These are phyloP conservation scores for Tylopilus vinaceipallidus DNA, from an alignment of 768 basidiomycete species.

Conservation along the genomic window DNA sequence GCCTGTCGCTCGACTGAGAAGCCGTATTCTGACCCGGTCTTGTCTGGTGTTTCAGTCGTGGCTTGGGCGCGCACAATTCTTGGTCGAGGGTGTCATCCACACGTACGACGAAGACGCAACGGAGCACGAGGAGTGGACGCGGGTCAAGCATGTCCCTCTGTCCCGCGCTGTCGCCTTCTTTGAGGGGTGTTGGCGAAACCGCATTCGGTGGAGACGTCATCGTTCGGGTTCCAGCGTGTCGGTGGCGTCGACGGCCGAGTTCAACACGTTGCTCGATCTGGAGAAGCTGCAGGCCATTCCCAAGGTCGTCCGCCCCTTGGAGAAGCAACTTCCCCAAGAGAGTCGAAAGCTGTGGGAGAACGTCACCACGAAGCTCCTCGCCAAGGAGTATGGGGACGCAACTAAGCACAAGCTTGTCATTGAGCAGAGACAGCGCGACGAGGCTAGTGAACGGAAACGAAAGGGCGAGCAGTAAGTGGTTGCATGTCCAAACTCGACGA, in stretches of 20 bases:
- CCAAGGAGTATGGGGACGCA: conserved; percentile 88
- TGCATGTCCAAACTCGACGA: neutral
- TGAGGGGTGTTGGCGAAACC: conserved; percentile 86
- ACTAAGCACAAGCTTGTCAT: conserved; percentile 89
- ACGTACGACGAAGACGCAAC: conserved; percentile 65
- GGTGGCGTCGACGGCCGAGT: conserved; percentile 46
- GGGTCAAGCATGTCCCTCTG: conserved; percentile 86
- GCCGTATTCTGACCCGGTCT: neutral
- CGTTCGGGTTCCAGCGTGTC: conserved; percentile 48
- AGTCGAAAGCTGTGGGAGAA: conserved; percentile 86
- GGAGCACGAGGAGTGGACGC: conserved; percentile 71
- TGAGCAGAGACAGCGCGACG: conserved; percentile 91
- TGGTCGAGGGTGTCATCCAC: conserved; percentile 88
- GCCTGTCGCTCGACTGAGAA: conserved; percentile 23
- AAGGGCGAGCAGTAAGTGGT: conserved; percentile 71
- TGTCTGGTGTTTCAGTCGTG: conserved; percentile 54
- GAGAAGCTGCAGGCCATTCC: conserved; percentile 68
- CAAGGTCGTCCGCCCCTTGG: conserved; percentile 80
- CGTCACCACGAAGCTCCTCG: conserved; percentile 70
- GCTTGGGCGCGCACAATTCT: conserved; percentile 85
- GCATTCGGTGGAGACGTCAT: conserved; percentile 75
- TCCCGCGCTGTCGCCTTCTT: conserved; percentile 75
- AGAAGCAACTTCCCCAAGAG: conserved; percentile 75
- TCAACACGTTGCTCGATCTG: conserved; percentile 72
- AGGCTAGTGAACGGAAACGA: conserved; percentile 82